phyloP scores from a whole-genome alignment of 2,329 filamentous ascomycete genomes.

The Phialocephala subalpina region DNA sequence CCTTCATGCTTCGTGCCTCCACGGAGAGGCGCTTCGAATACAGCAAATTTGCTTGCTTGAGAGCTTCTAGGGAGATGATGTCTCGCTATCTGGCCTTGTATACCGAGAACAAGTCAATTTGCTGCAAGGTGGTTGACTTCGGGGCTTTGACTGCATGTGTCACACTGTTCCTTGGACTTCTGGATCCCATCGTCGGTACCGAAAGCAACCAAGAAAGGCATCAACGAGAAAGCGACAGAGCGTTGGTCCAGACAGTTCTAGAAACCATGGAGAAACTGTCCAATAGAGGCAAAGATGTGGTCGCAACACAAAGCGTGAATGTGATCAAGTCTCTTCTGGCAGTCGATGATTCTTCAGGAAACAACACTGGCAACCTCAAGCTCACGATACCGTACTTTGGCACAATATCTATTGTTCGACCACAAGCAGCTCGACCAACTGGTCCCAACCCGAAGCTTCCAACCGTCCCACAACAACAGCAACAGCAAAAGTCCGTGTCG shows the following conservation, averaged over 20 bases:
- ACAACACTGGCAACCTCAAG: conserved; percentile 35
- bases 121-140: conserved; percentile 43
- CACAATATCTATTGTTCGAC: conserved; percentile 40
- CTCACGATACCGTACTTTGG: conserved; percentile 45
- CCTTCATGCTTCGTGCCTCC: conserved; percentile 44
- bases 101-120: conserved; percentile 34
- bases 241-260: conserved; percentile 36
- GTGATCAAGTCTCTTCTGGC: conserved; percentile 42
- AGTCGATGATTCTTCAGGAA: conserved; percentile 31
- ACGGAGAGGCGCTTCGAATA: conserved; percentile 44
- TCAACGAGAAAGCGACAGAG: conserved; percentile 34
- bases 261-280: conserved; percentile 35
- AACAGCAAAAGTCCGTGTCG: conserved; percentile 1
- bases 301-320: conserved; percentile 39
- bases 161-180: conserved; percentile 39
- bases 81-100: conserved; percentile 38
- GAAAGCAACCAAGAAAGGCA: conserved; percentile 26
- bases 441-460: not conserved
- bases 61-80: conserved; percentile 40
- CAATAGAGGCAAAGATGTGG: conserved; percentile 30
- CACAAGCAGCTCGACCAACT: conserved; percentile 15
- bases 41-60: conserved; percentile 42
- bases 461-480: not conserved
- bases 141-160: conserved; percentile 40
- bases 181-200: conserved; percentile 30